Evolutionary conservation across 768 basidiomycete species (phyloP), one percentile per base, ranked within the genome.

Genomic region (Pleurotus tuber-regium): DNA sequence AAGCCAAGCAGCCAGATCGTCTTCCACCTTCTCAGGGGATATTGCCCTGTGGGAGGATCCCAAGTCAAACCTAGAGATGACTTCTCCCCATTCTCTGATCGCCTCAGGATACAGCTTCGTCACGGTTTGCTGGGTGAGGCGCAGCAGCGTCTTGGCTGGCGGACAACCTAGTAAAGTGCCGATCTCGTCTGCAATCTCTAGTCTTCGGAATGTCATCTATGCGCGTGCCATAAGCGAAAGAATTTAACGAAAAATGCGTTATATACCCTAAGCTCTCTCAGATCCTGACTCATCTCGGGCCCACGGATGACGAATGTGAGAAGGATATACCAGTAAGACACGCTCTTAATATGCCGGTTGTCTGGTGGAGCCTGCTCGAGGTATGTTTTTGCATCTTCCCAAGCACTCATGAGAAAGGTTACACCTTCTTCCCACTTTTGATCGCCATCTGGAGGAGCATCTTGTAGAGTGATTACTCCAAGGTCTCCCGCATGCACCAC

Each of bases 1-100:
- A 39, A 84, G 57, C 84, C 84, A 86, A 4, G 71, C 72, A 0
- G 75, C 73, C 4, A 87, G 73, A 47, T 83, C 78, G 54, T 84
- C 82, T 48, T 80, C 79, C 2, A 73, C 63, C 39, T 75, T 76
- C 49, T 70, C 70, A 0, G 71, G 54, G 10, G 61, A 58, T 4
- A 62, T 51, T 10, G 51, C 39, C 18, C 71, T 66, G 8, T 63
- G 59, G 43, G 65, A 9, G 5, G 23, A 21, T 11, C 23, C 36
- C 3, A 18, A n/a, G 31, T 52, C 51, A 43, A 56, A 56, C 18
- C 55, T 38, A n/a, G 64, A 58, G 50, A 81, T 72, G 40, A 80
- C 63, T 1, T 61, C 57, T 4, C 70, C 73, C 72, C 79, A 85
- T 54, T 79, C 76, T 33, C 73, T 59, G 0, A 70, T 58, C 1